phyloP scores from a whole-genome alignment of 331 rosid genomes.

The Pyrus hybrid region DNA sequence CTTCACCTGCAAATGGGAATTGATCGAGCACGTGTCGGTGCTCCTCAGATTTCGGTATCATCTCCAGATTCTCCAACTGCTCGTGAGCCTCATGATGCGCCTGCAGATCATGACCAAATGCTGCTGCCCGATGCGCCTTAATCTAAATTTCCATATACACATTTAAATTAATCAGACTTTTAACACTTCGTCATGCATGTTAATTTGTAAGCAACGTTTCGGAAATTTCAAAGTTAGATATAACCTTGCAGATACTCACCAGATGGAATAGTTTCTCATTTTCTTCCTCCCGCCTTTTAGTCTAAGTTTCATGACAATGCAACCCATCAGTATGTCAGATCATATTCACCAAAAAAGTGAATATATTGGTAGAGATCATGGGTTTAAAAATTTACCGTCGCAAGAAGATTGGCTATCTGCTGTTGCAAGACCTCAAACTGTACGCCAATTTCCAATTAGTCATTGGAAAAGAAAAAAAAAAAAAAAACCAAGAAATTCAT shows the following conservation, averaged over 20 bases:
- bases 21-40: conserved; percentile 27
- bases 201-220: background rate
- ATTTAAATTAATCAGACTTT: background rate
- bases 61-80: conserved; percentile 6
- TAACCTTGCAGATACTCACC: conserved; percentile 25
- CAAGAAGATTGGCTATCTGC: conserved; percentile 49
- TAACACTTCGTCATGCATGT: background rate
- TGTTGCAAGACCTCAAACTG: conserved; percentile 63
- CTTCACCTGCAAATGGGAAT: conserved; percentile 41
- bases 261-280: conserved; percentile 39
- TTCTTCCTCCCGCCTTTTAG: conserved; percentile 47
- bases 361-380: background rate
- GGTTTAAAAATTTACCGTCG: conserved; percentile 31
- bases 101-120: background rate
- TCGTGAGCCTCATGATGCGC: background rate
- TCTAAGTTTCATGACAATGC: conserved; percentile 17
- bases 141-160: background rate
- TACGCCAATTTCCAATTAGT: background rate
- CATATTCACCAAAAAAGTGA: background rate
- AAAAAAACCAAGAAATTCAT: background rate
- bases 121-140: conserved; percentile 20
- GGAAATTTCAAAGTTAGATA: background rate
- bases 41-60: conserved; percentile 13
- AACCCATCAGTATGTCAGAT: background rate
- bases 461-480: background rate